Conservation (phyloP, 305 asterid species). For the Fraxinus greggii region DNA sequence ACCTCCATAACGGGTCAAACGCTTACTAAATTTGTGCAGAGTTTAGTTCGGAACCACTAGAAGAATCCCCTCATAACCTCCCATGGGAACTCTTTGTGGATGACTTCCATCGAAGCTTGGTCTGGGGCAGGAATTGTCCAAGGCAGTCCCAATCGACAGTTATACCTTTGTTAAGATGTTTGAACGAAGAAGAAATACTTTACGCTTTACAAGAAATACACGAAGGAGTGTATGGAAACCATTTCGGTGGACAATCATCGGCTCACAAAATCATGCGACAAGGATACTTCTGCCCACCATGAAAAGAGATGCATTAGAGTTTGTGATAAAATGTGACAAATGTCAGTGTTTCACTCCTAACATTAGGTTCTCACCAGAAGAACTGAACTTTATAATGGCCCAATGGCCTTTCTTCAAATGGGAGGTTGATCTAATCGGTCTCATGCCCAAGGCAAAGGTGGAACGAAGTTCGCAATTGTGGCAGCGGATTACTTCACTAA, state of each 20-base stretch:
- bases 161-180: not conserved
- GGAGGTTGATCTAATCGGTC: no score
- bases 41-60: not conserved
- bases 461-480: no score
- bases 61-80: not conserved
- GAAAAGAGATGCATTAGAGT: no score
- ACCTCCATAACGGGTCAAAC: not conserved
- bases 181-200: not conserved
- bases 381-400: no score
- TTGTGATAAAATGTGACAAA: no score
- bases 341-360: no score
- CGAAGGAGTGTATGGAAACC: not conserved
- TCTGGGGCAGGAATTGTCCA: not conserved
- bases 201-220: not conserved
- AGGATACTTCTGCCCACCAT: no score
- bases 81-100: not conserved
- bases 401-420: no score
- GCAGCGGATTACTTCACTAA: no score
- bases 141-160: not conserved
- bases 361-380: no score
- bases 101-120: not conserved
- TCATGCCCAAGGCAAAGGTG: no score
- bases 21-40: not conserved
- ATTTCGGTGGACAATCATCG: not conserved
- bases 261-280: not conserved